Base-by-base conservation (phyloP, 2,329 filamentous ascomycete genomes). In the Talaromyces funiculosus region DNA sequence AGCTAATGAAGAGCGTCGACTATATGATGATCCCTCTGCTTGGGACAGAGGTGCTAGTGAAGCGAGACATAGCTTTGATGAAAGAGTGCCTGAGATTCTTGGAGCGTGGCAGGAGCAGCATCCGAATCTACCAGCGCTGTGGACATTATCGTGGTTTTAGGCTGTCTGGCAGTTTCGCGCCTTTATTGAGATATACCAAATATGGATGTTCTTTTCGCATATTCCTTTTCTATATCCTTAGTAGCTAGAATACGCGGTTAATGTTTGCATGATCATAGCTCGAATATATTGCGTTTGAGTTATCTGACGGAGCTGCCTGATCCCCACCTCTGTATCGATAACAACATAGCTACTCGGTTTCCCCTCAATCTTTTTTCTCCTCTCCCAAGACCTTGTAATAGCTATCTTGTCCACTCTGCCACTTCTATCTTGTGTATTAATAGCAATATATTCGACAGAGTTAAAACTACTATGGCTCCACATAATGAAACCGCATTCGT, bases 21-120 rank as follows among this genome's bases (percentile, higher is more conserved):
- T 81, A 9, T 80, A 86, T 29, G 89, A 89, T 2, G 89, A 89
- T 2, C 76, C 82, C 0, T 75, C 80, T 1, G 83, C 82, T 0
- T 95, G 92, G 81, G 86, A 92, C 61, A 82, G 82, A 58, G 90
- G 87, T 10, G 82, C 81, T 62, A 85, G 84, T 4, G 81, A 84
- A 1, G 86, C 86, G 60, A 81, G 93, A 61, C 81, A 84, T 33
- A 88, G 88, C 31, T 99, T 99, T 69, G 94, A 99, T 75, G 92
- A 96, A 73, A 85, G 86, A 59, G 94, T 99, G 2, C 94, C 94
- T 0, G 92, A 97, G 65, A 89, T 99, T 37, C 78, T 99, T 63
- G 93, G 87, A 1, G 85, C 87, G 57, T 99, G 94, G 94, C 94
- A 99, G 77, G 92, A 96, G 74, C 84, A 88, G 67, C 97, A 93